These are phyloP conservation scores for Begonia masoniana DNA, from an alignment of 306 rosid genomes.

Conservation along the genomic window DNA sequence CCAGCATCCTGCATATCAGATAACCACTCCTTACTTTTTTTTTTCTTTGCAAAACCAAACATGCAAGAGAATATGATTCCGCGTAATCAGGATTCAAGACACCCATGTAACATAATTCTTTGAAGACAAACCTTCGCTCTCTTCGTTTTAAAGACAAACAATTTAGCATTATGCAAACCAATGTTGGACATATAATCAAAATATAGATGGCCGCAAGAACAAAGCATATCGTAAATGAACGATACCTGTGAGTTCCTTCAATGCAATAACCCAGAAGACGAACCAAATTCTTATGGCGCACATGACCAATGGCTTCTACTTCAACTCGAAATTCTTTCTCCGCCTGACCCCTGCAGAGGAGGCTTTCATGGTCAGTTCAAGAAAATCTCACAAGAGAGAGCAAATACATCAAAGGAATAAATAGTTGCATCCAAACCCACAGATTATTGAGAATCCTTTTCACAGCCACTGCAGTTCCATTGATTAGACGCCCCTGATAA, in stretches of 20 bases:
- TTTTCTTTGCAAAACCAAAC: no score
- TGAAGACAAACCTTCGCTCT: no score
- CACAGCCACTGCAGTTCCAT: constrained; percentile 81
- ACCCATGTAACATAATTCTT: neutral
- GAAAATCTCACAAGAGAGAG: constrained; percentile 10
- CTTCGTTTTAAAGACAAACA: no score
- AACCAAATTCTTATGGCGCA: constrained; percentile 87
- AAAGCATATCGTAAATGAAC: neutral
- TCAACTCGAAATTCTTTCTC: constrained; percentile 92
- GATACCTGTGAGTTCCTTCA: constrained; percentile 82
- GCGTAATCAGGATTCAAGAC: neutral
- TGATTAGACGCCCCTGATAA: constrained; percentile 62
- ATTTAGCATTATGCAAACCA: neutral
- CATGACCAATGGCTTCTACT: constrained; percentile 95
- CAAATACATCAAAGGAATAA: constrained; percentile 2
- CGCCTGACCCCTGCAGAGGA: constrained; percentile 65
- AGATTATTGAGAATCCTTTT: constrained; percentile 82
- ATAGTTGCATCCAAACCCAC: constrained; percentile 32
- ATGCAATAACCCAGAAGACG: constrained; percentile 85
- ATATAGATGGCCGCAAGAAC: neutral
- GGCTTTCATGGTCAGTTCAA: constrained; percentile 4
- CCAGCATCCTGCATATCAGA: constrained; percentile 52
- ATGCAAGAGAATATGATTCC: no score
- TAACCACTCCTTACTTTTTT: no score
- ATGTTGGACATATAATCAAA: neutral